Base-by-base conservation (phyloP, 2,329 filamentous ascomycete genomes). In the Neocatenulostroma microsporum region DNA sequence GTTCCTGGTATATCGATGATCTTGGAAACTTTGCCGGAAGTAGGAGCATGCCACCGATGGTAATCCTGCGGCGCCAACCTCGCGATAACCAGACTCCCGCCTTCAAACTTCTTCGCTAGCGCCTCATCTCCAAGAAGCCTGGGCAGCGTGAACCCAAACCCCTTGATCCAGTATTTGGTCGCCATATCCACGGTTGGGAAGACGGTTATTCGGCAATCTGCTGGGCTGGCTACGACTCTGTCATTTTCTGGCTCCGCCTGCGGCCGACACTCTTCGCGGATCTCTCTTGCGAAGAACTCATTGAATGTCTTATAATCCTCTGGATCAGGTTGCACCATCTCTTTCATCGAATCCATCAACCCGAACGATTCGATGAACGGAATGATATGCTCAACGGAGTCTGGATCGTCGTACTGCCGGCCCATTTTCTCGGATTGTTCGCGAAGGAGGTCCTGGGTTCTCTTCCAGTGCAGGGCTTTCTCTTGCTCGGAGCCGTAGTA, bases 151-250 rank as follows among this genome's bases (percentile, higher is more conserved):
- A 65, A 65, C n/a, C 61, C 61, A 23, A 48, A 53, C 6, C 62
- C 62, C 47, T 64, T 65, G 55, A 65, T 63, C 62, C 62, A 64
- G 45, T 62, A 62, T 36, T 61, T 62, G 6, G 55, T 63, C 3
- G 62, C 62, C 4, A 61, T 44, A 30, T 59, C 56, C 19, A 62
- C 44, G 2, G 61, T 62, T 2, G 54, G 55, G 42, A 58, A 65
- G 8, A 57, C 55, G 3, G 58, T 63, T 3, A 64, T 42, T 6
- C 62, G 47, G 42, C 62, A 64, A 31, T 65, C 62, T n/a, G 62
- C 62, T 6, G 58, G 56, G 25, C 51, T 53, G 12, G 49, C 55
- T 1, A 59, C 44, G 8, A 58, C 52, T 4, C 45, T 42, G 5
- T 49, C 50, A 29, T 62, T 57, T 4, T 50, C 50, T 4, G 61